phyloP scores from a whole-genome alignment of 73 alveolate genomes.

The Paramecium sonneborni region DNA sequence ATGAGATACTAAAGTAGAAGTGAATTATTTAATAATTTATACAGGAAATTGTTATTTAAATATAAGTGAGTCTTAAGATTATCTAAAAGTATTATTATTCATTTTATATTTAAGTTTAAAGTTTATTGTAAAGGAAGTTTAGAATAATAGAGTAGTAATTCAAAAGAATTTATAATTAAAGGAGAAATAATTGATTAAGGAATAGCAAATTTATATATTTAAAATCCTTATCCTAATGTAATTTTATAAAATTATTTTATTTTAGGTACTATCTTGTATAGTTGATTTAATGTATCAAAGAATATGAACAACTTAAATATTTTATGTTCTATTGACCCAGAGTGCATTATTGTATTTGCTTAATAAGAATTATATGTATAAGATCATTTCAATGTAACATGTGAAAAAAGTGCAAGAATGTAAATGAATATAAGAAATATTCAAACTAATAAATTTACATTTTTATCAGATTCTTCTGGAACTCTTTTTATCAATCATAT shows the following conservation, averaged over 20 bases:
- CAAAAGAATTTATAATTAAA: neutral
- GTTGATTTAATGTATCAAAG: neutral
- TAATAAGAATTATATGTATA: neutral
- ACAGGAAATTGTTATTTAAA: conserved; percentile 13
- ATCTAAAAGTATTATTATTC: neutral
- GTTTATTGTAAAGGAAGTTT: neutral
- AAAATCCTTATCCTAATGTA: neutral
- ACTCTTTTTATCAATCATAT: neutral
- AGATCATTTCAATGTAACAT: neutral
- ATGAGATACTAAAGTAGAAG: neutral
- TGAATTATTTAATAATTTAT: neutral
- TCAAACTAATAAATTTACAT: neutral
- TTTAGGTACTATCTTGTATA: neutral
- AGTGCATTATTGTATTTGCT: neutral
- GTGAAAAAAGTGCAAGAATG: neutral
- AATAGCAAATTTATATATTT: neutral
- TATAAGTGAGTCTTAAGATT: neutral
- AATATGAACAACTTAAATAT: neutral
- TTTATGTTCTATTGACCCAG: neutral
- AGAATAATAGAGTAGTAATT: neutral
- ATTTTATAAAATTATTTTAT: neutral
- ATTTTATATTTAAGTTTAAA: neutral
- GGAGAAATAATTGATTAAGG: neutral
- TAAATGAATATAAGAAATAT: neutral
- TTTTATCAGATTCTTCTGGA: neutral